Evolutionary conservation across 495 filamentous ascomycete species (phyloP).

Genomic region (Talaromyces stipitatus): DNA sequence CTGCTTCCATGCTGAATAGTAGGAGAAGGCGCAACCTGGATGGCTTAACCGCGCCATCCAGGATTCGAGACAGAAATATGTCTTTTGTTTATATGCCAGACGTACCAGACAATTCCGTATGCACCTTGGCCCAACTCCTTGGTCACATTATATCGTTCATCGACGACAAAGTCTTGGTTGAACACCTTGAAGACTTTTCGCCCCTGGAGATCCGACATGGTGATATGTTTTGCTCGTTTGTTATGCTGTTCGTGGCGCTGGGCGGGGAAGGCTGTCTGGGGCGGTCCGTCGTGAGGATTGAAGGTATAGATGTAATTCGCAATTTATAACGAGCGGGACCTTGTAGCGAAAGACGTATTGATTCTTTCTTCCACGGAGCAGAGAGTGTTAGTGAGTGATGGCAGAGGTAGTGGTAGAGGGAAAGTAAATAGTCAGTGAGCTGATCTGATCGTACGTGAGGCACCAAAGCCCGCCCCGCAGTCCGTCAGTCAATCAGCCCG

Average conservation of each 20-base stretch:
- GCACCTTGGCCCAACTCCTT: slow-evolving; percentile 98
- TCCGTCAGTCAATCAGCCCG: neutral
- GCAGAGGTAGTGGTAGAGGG: neutral
- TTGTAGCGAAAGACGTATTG: neutral
- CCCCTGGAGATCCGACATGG: slow-evolving; percentile 72
- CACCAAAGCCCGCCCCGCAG: neutral
- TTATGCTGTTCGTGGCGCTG: neutral
- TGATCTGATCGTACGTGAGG: neutral
- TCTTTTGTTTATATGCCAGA: slow-evolving; percentile 5
- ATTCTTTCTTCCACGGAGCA: neutral
- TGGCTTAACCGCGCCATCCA: neutral
- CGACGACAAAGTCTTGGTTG: slow-evolving; percentile 98
- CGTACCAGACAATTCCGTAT: slow-evolving; percentile 97
- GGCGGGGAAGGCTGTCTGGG: neutral
- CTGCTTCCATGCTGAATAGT: neutral
- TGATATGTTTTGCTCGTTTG: slow-evolving; percentile 3
- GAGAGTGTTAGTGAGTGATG: neutral
- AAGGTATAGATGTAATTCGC: neutral
- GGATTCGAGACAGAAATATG: neutral
- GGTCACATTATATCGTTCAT: slow-evolving; percentile 95
- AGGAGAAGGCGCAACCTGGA: neutral
- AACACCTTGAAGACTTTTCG: slow-evolving; percentile 99
- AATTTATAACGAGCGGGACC: neutral
- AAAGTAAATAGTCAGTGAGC: neutral
- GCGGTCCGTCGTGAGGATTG: neutral